These are phyloP conservation scores for Bipolaris victoriae DNA, from an alignment of 2,329 filamentous ascomycete species.

Conservation along the genomic window DNA sequence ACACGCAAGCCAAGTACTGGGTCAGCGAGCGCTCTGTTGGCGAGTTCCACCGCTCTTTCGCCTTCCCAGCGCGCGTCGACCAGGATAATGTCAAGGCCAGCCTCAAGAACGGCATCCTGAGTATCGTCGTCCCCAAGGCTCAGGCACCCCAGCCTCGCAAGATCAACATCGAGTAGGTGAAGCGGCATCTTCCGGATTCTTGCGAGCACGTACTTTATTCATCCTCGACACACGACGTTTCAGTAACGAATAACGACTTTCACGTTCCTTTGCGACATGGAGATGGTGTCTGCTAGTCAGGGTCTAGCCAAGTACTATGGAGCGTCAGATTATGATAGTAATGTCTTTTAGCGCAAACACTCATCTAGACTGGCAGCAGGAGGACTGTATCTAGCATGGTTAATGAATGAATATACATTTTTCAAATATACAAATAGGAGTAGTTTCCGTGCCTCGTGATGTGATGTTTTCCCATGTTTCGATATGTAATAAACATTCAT, in stretches of 20 bases:
- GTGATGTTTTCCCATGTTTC: neutral
- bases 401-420: neutral
- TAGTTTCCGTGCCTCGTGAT: neutral
- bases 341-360: conserved; percentile 1
- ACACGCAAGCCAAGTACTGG: conserved; percentile 72
- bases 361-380: neutral
- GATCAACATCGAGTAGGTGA: conserved; percentile 61
- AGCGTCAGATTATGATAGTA: neutral
- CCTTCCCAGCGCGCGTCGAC: conserved; percentile 63
- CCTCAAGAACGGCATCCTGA: conserved; percentile 66
- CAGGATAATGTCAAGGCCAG: conserved; percentile 67
- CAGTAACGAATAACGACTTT: neutral
- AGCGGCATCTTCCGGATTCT: neutral
- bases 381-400: neutral
- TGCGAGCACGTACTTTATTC: neutral
- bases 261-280: neutral
- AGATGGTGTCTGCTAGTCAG: neutral
- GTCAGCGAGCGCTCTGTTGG: conserved; percentile 65
- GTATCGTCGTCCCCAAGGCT: conserved; percentile 64
- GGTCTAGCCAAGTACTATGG: neutral
- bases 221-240: neutral
- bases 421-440: no score
- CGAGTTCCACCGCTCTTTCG: conserved; percentile 65
- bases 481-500: no score
- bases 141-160: conserved; percentile 56